Evolutionary conservation across 108 stramenopile genomes (phyloP).

Genomic region (Nitzschia sp.): DNA sequence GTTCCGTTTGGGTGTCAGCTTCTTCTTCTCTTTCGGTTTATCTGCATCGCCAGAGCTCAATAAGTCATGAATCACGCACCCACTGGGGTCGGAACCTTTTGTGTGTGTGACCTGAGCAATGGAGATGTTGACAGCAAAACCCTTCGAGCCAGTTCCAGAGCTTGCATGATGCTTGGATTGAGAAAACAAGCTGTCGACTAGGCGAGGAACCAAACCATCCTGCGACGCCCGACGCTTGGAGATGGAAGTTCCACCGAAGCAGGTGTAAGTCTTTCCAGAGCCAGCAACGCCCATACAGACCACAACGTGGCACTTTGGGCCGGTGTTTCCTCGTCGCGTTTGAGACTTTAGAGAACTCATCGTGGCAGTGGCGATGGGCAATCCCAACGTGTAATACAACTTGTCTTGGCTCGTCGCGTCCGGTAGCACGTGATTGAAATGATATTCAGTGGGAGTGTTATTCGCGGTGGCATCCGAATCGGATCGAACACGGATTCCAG

Average conservation of each 20-base stretch:
- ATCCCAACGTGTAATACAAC: slow-evolving; percentile 38
- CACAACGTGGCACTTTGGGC: slow-evolving; percentile 37
- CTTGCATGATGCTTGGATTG: slow-evolving; percentile 44
- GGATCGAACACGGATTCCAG: background rate
- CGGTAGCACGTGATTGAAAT: slow-evolving; percentile 34
- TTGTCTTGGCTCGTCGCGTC: slow-evolving; percentile 42
- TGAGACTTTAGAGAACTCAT: slow-evolving; percentile 34
- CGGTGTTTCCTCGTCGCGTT: background rate
- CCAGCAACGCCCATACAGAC: slow-evolving; percentile 46
- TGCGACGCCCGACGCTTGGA: slow-evolving; percentile 28
- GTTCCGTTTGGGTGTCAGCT: slow-evolving; percentile 6
- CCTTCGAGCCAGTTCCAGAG: slow-evolving; percentile 6
- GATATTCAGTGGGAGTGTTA: slow-evolving; percentile 28
- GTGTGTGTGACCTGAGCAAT: slow-evolving; percentile 47
- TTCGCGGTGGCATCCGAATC: slow-evolving; percentile 31
- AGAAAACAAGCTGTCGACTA: slow-evolving; percentile 52
- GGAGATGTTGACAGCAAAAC: slow-evolving; percentile 40
- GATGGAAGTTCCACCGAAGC: slow-evolving; percentile 38
- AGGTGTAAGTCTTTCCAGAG: slow-evolving; percentile 55
- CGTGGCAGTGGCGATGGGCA: slow-evolving; percentile 25
- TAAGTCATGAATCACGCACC: slow-evolving; percentile 32
- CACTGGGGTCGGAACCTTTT: slow-evolving; percentile 18
- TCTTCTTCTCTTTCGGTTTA: slow-evolving; percentile 28
- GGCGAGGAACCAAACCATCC: slow-evolving; percentile 54
- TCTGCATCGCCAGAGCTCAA: slow-evolving; percentile 7